Base-by-base conservation (phyloP, 2,329 filamentous ascomycete species). In the Hypoxylon rubiginosum region DNA sequence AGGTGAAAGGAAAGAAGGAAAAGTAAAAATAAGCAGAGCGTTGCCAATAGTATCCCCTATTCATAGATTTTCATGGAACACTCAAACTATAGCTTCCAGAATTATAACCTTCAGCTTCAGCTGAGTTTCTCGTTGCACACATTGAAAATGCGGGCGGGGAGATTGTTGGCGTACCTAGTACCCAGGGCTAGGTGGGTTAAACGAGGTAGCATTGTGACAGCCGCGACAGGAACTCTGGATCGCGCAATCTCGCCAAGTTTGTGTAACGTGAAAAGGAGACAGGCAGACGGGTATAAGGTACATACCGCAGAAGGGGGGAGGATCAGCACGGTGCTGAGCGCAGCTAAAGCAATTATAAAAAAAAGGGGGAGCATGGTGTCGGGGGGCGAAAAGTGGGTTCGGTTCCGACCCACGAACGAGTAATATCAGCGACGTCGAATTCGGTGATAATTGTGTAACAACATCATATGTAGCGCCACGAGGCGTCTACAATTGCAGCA, bases 401-500 rank as follows among this genome's bases (percentile, higher is more conserved):
- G 54, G 54, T 34, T 64, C 61, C 55, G 61, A 54, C 21, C 21
- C 19, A 32, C 8, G 39, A 7, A 21, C 13, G 32, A 34, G 30
- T n/a, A 15, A 46, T 21, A 10, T 15, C 13, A 3, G 53, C 21
- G 39, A 36, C 19, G 17, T 43, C 17, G 30, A 11, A 43, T 5
- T 56, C 26, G 36, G 52, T 50, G 55, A 53, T 10, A 50, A 50
- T 24, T 30, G 13, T 62, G 65, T 65, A 36, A 43, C 55, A 17
- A 65, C 62, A 28, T 51, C 54, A 28, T 54, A 53, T 45, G 39
- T 50, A 62, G 62, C 65, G 58, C 26, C 54, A 57, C 36, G 24
- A 57, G 58, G 54, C 65, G 62, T 43, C 62, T 62, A 24, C 21
- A 4, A 24, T 36, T 32, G 55, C 54, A 48, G 10, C 21, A 24